Evolutionary conservation across 257 asterid genomes (phyloP).

Genomic region (Hygrophila difformis): DNA sequence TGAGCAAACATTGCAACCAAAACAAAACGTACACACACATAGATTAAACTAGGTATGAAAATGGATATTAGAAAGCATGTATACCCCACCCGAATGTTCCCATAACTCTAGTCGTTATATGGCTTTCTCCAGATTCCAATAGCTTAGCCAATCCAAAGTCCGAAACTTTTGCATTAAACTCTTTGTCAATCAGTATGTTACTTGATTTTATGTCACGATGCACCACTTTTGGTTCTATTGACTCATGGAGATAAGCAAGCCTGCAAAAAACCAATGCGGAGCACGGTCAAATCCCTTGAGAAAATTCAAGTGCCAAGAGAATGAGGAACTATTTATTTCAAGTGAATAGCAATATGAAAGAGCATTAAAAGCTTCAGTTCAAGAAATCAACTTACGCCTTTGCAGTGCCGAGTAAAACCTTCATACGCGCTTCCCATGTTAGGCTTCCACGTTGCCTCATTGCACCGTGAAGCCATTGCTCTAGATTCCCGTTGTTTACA

Average conservation of each 20-base stretch:
- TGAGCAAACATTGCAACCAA: no score
- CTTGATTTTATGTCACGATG: constrained; percentile 98
- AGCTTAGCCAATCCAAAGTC: constrained; percentile 98
- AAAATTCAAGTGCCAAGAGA: no score
- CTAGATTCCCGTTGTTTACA: constrained; percentile 89
- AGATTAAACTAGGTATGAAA: no score
- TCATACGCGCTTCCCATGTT: constrained; percentile 95
- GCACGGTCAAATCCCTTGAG: no score
- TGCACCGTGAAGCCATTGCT: constrained; percentile 98
- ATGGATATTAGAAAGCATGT: no score
- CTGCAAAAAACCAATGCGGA: no score
- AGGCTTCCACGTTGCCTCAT: constrained; percentile 76
- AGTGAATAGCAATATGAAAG: background rate
- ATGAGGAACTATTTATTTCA: no score
- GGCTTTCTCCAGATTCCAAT: constrained; percentile 90
- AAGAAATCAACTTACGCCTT: constrained; percentile 74
- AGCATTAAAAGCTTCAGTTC: constrained; percentile 2
- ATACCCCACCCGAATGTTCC: constrained; percentile 99
- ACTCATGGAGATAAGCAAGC: constrained; percentile 93
- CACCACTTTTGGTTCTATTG: constrained; percentile 92
- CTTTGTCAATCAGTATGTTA: constrained; percentile 76
- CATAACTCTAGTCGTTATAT: constrained; percentile 94
- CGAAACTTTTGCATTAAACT: constrained; percentile 84
- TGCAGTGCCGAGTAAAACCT: constrained; percentile 91
- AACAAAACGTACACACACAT: no score